phyloP scores from a whole-genome alignment of 169 alveolate genomes.

The Cyclospora cayetanensis region DNA sequence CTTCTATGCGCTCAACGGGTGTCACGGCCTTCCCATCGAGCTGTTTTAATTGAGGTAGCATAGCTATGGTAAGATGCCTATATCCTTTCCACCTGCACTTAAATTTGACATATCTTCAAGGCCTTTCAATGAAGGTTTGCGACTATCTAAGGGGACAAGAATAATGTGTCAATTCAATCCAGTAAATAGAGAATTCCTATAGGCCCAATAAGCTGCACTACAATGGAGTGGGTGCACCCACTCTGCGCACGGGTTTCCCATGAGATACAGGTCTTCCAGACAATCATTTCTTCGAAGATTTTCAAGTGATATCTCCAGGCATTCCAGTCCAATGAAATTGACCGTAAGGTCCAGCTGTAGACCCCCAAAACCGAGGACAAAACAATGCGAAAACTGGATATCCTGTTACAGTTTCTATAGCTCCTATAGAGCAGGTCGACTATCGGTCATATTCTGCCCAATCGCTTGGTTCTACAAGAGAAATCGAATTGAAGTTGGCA shows the following conservation, averaged over 20 bases:
- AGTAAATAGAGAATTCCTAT: no score
- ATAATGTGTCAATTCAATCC: no score
- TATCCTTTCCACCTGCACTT: slow-evolving; percentile 59
- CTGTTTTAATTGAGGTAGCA: slow-evolving; percentile 80
- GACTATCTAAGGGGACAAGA: no score
- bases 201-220: no score
- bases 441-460: no score
- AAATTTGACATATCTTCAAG: no score
- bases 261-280: slow-evolving; percentile 87
- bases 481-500: neutral
- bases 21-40: slow-evolving; percentile 88
- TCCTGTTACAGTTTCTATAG: no score
- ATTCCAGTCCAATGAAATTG: slow-evolving; percentile 88
- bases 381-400: neutral
- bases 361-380: neutral
- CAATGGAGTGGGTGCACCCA: neutral
- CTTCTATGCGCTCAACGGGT: slow-evolving; percentile 83
- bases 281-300: slow-evolving; percentile 69
- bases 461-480: no score
- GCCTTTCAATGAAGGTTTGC: no score
- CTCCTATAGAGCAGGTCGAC: no score
- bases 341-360: slow-evolving; percentile 90
- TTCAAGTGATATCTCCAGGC: slow-evolving; percentile 83
- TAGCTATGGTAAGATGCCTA: slow-evolving; percentile 81
- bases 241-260: slow-evolving; percentile 95